Evolutionary conservation across 2,329 filamentous ascomycete species (phyloP), one percentile per base, ranked within the genome.

Genomic region (Eutypa lata): DNA sequence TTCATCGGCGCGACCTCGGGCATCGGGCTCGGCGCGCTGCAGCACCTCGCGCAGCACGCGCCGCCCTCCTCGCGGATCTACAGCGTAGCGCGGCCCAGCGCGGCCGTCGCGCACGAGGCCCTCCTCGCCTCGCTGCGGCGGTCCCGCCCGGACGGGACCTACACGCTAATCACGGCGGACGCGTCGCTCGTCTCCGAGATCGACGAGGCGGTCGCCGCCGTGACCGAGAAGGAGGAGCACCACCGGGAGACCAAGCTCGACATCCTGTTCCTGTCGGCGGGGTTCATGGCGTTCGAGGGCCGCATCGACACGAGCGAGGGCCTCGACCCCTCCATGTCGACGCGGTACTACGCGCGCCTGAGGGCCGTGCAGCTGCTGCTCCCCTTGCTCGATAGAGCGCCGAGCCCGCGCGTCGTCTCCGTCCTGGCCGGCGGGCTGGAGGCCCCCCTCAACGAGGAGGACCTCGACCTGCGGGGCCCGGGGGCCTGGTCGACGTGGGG

Each of bases 301-400:
- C 61, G 66, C 5, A 53, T 6, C 26, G 26, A 82, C 52, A 79
- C 77, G 0, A 46, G 64, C 5, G 81, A 84, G 65, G 79, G 79
- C 18, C 70, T 84, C 16, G 76, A 83, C 53, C 67, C 70, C 6
- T 73, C 76, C 35, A 72, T 75, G 53, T 66, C 75, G 13, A 73
- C 81, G 26, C 73, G 74, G 42, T 81, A 75, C 68, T 82, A 83
- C 66, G 69, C 76, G 7, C 79, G 80, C 31, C 73, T 78, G 58
- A 75, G 77, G 33, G 78, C 81, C 60, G 70, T 76, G 8, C 50
- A 72, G 31, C 76, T 78, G 47, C 71, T 84, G 10, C 74, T 81
- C 40, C 79, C 80, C 0, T 65, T 76, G 0, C 71, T 83, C n/a
- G 65, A 68, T 4, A 61, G 59, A 19, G 33, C 55, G 4, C 24